phyloP scores from a whole-genome alignment of 169 alveolate species.

The Plasmodium knowlesi region DNA sequence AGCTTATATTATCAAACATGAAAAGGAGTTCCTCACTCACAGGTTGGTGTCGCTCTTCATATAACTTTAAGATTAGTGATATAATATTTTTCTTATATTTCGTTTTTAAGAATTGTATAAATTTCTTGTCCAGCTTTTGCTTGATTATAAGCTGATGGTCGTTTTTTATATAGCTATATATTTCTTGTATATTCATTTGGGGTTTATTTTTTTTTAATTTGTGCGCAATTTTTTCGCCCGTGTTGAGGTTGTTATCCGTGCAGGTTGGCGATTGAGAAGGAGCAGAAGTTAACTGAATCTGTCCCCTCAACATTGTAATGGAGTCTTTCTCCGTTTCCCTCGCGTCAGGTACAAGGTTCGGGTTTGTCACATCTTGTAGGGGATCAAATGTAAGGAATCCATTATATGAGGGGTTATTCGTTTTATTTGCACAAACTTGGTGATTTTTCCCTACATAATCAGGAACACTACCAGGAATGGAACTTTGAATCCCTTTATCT shows the following conservation, averaged over 20 bases:
- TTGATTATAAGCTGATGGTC: conserved; percentile 63
- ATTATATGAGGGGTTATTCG: not conserved
- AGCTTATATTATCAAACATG: conserved; percentile 45
- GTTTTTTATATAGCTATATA: conserved; percentile 47
- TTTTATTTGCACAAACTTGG: not conserved
- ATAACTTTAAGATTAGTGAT: conserved; percentile 26
- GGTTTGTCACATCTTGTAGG: not conserved
- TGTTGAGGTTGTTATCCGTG: not conserved
- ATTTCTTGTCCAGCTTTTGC: conserved; percentile 50
- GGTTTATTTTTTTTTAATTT: conserved; percentile 39
- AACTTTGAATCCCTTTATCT: not conserved
- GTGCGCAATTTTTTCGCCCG: not conserved
- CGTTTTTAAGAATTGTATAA: conserved; percentile 27
- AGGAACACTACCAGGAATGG: not conserved
- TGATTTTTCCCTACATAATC: not conserved
- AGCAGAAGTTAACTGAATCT: not conserved
- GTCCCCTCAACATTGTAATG: not conserved
- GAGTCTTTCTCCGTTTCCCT: not conserved
- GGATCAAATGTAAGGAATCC: not conserved
- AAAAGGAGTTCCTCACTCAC: conserved; percentile 36
- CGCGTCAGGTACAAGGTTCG: not conserved
- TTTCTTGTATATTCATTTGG: conserved; percentile 48
- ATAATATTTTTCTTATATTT: conserved; percentile 54
- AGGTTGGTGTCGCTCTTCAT: conserved; percentile 22
- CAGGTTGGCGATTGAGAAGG: not conserved